phyloP scores from a whole-genome alignment of 768 basidiomycete species.

The Hericium rajendrae region DNA sequence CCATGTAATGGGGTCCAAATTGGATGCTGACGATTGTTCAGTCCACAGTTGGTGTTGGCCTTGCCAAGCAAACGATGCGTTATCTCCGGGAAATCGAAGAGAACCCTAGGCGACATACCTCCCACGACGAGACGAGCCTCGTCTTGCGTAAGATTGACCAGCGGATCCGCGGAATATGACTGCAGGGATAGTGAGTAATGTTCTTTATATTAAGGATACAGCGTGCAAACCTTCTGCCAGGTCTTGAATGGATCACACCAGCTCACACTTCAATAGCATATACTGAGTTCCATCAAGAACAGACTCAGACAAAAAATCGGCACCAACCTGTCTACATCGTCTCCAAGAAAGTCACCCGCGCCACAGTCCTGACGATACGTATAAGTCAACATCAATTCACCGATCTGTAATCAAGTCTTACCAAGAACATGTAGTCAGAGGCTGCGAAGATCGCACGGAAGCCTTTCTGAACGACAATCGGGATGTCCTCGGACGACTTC shows the following conservation, averaged over 20 bases:
- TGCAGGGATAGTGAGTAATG: slow-evolving; percentile 21
- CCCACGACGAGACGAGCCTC: slow-evolving; percentile 55
- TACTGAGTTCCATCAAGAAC: too few relatives aligned
- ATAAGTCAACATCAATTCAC: background rate
- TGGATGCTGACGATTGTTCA: slow-evolving; percentile 62
- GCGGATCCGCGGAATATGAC: slow-evolving; percentile 66
- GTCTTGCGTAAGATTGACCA: slow-evolving; percentile 37
- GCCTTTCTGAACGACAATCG: slow-evolving; percentile 47
- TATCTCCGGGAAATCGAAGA: background rate
- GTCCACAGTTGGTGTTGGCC: slow-evolving; percentile 66
- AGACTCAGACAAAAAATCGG: background rate
- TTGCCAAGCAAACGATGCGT: slow-evolving; percentile 12
- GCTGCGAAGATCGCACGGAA: slow-evolving; percentile 56
- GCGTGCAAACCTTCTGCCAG: slow-evolving; percentile 54
- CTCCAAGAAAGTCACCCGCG: slow-evolving; percentile 60
- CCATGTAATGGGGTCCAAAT: slow-evolving; percentile 63
- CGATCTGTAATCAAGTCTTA: background rate
- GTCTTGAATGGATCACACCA: slow-evolving; percentile 79
- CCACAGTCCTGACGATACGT: slow-evolving; percentile 48
- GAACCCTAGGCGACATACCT: slow-evolving; percentile 31
- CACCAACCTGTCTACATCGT: slow-evolving; percentile 31
- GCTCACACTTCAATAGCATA: slow-evolving; percentile 31
- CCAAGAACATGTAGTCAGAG: slow-evolving; percentile 24
- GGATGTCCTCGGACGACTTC: slow-evolving; percentile 56
- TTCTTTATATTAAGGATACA: background rate